phyloP scores from a whole-genome alignment of 371 early-diverging fungal species.

The Apophysomyces variabilis region DNA sequence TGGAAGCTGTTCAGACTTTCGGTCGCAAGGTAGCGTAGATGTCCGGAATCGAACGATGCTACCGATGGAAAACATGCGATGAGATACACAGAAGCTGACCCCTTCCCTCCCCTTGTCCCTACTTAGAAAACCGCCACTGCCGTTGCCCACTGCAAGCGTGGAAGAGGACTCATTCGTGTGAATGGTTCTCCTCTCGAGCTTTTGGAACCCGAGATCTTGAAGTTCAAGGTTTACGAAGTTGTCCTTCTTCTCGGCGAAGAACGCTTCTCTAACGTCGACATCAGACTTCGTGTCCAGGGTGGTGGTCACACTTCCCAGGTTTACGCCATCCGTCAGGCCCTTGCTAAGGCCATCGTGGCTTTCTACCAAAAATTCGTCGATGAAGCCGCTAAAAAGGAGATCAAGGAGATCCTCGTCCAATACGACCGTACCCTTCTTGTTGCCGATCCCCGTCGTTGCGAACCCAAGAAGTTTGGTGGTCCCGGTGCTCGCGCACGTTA shows the following conservation, averaged over 20 bases:
- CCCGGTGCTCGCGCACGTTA: slow-evolving; percentile 99
- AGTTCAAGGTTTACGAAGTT: slow-evolving; percentile 99
- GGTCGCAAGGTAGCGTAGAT: slow-evolving; percentile 53
- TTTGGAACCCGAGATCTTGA: slow-evolving; percentile 95
- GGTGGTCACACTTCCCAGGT: slow-evolving; percentile 98
- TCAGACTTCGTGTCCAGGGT: slow-evolving; percentile 97
- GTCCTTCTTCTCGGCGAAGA: slow-evolving; percentile 97
- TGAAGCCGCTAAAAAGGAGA: slow-evolving; percentile 99
- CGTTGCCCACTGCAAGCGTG: slow-evolving; percentile 98
- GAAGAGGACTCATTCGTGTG: slow-evolving; percentile 95
- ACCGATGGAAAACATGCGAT: not conserved
- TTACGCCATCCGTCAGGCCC: slow-evolving; percentile 99
- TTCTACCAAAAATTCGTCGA: slow-evolving; percentile 99
- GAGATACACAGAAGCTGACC: not conserved
- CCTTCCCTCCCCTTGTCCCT: slow-evolving; percentile 4
- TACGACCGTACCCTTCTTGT: slow-evolving; percentile 99
- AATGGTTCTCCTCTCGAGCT: slow-evolving; percentile 98
- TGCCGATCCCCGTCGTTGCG: slow-evolving; percentile 99
- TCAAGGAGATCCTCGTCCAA: slow-evolving; percentile 93
- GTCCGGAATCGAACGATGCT: slow-evolving; percentile 6
- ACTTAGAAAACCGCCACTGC: slow-evolving; percentile 99
- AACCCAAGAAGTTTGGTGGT: slow-evolving; percentile 99
- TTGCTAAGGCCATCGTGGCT: slow-evolving; percentile 99
- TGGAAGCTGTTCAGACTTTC: slow-evolving; percentile 65
- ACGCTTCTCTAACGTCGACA: slow-evolving; percentile 95